Base-by-base conservation (phyloP, 345 rosid genomes). In the Eucalyptus regnans region DNA sequence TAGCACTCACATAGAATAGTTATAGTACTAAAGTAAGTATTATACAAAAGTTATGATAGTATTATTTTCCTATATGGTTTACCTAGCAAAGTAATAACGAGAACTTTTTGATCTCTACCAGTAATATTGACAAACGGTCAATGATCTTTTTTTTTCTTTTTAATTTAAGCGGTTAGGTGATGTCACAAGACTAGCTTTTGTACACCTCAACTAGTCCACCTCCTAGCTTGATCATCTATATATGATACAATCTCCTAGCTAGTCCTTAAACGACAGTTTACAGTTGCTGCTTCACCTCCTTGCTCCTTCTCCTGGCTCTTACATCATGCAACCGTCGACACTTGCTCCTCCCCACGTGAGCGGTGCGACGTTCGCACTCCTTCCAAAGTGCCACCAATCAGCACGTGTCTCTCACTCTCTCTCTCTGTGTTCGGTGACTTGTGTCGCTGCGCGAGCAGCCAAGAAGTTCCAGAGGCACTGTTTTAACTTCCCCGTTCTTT, bases 21-120 rank as follows among this genome's bases (percentile, higher is more conserved):
- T 16, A 31, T 16, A 31, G 0, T 3, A 31, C 1, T 9, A 68
- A 68, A 68, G 7, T 16, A 68, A 68, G 2, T 0, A 9, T 17
- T 4, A 10, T 8, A 8, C 2, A 3, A 66, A 64, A 14, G 8
- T 62, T 29, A 29, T 62, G 71, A 27, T 7, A 2, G 2, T 64
- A 2, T 64, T 5, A 4, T n/a, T 64, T 13, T 12, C 20, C 0
- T 12, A 3, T n/a, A 2, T 14, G 76, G 37, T 64, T n/a, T 64
- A 64, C 76, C 76, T 15, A n/a, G 37, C 20, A 64, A 64, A 64
- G 76, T 64, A 64, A 64, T 1, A 4, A 2, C 0, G 15, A 60
- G 14, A 64, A 64, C 18, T n/a, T 64, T n/a, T 64, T n/a, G 8
- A 64, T 14, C 37, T 64, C 68, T 29, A 15, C 17, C 14, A 29